Evolutionary conservation across 768 basidiomycete species (phyloP).

Genomic region (Leccinellum luteum): DNA sequence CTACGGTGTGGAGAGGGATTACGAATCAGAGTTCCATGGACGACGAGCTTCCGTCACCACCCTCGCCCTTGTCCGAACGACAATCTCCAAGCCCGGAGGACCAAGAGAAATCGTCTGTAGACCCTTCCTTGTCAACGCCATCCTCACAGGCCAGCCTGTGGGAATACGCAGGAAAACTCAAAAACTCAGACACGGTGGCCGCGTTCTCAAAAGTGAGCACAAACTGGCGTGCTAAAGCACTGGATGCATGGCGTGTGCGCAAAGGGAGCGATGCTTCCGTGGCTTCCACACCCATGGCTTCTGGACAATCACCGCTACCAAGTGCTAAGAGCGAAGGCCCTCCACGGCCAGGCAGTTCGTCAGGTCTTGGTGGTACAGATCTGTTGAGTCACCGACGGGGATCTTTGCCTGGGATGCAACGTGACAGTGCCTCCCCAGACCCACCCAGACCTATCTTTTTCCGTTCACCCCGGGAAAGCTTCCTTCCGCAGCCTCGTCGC

Average conservation of each 20-base stretch:
- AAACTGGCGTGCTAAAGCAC: slow-evolving; percentile 69
- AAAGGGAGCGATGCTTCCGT: slow-evolving; percentile 12
- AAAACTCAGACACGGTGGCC: slow-evolving; percentile 70
- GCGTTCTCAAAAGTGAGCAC: slow-evolving; percentile 69
- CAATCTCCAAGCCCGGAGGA: slow-evolving; percentile 27
- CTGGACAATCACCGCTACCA: slow-evolving; percentile 14
- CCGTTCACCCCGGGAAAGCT: slow-evolving; percentile 55
- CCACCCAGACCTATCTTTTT: slow-evolving; percentile 60
- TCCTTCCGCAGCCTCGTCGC: slow-evolving; percentile 39
- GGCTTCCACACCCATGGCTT: background rate
- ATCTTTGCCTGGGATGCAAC: slow-evolving; percentile 40
- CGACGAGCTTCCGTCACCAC: slow-evolving; percentile 43
- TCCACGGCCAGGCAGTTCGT: slow-evolving; percentile 15
- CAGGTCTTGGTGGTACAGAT: background rate
- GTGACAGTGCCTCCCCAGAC: slow-evolving; percentile 37
- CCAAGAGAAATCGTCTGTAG: slow-evolving; percentile 11
- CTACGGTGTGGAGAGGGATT: slow-evolving; percentile 72
- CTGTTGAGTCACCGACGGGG: slow-evolving; percentile 30
- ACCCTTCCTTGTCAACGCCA: slow-evolving; percentile 13
- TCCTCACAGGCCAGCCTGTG: slow-evolving; percentile 47
- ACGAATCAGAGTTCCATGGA: slow-evolving; percentile 77
- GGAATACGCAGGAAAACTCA: slow-evolving; percentile 71
- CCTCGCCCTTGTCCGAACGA: slow-evolving; percentile 31
- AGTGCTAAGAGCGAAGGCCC: slow-evolving; percentile 24
- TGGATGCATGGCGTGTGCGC: slow-evolving; percentile 30